These are phyloP conservation scores for Prillingera fragicola DNA, from an alignment of 1,284 basidiomycete species.

Conservation along the genomic window DNA sequence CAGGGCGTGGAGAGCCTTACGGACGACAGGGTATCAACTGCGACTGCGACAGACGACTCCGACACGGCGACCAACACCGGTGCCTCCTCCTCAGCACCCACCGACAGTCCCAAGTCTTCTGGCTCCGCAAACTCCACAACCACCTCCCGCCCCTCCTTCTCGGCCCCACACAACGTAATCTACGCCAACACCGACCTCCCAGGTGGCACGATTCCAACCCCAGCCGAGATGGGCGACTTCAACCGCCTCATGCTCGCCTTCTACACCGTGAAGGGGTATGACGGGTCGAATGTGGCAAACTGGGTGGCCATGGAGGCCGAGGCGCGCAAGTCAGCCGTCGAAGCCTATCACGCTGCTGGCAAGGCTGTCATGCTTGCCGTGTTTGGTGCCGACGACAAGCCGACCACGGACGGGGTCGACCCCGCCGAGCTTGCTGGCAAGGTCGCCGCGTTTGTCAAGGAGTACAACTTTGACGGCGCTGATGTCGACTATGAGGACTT, in stretches of 20 bases:
- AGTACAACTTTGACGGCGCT: conserved; percentile 51
- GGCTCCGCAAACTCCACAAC: neutral
- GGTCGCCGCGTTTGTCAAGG: conserved; percentile 45
- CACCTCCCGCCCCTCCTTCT: conserved; percentile 3
- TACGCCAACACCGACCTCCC: conserved; percentile 27
- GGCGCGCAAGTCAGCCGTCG: conserved; percentile 32
- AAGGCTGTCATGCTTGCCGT: conserved; percentile 18
- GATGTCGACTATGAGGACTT: conserved; percentile 51
- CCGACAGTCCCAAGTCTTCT: neutral
- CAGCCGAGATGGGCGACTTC: conserved; percentile 18
- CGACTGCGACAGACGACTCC: neutral
- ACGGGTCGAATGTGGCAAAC: neutral
- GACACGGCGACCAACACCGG: neutral
- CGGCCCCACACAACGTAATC: conserved; percentile 36
- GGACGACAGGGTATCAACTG: no score
- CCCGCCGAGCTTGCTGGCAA: neutral
- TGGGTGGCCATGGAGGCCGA: conserved; percentile 11
- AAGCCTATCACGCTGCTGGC: conserved; percentile 47
- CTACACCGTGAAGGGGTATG: conserved; percentile 17
- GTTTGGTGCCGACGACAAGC: conserved; percentile 17
- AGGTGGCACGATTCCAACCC: neutral
- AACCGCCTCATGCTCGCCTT: conserved; percentile 51
- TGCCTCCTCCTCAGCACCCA: neutral
- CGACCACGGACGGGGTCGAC: conserved; percentile 9
- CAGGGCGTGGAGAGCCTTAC: no score